Evolutionary conservation across 306 rosid genomes (phyloP), one percentile per base, ranked within the genome.

Genomic region (Cucurbita argyrosperma): DNA sequence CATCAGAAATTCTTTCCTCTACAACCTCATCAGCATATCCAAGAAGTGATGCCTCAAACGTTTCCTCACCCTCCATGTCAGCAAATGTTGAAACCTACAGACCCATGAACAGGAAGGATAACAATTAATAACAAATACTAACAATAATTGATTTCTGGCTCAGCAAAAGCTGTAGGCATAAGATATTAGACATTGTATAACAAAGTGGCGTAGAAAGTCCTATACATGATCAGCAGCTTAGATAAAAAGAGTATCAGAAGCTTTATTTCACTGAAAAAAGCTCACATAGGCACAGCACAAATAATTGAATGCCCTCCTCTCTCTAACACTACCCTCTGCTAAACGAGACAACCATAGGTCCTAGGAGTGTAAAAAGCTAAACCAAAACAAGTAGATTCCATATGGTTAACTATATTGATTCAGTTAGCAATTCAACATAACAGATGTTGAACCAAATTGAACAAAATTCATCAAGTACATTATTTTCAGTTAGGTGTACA

Each of bases 11-110:
- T 46, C 96, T 89, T 86, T 94, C 99, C 88, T 91, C 99, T 49
- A 94, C 97, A 81, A 94, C 99, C 88, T 94, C 97, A 13, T 89
- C 99, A 7, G 99, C 99, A 78, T 23, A 61, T 85, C 97, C 99
- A 81, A 94, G 96, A 84, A 94, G 76, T 10, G 99, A 87, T 51
- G 99, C 70, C 59, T 94, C 99, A 75, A 94, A 94, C 35, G 99
- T 91, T 87, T 94, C 99, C 78, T 94, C 99, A 56, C 99, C 99
- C 83, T 94, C 99, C 97, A 94, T 94, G 77, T 94, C 99, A 83
- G 97, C 99, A 79, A 94, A 94, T 72, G 97, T 94, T 30, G 99
- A 94, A 79, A 94, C 91, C 99, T 89, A 81, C 58, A 71, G 42
- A 9, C 50, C 40, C 76, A 84, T 59, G 58, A 80, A 72, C 47